These are phyloP conservation scores for Anthracocystis walkeri DNA, from an alignment of 1,284 basidiomycete genomes.

Conservation along the genomic window DNA sequence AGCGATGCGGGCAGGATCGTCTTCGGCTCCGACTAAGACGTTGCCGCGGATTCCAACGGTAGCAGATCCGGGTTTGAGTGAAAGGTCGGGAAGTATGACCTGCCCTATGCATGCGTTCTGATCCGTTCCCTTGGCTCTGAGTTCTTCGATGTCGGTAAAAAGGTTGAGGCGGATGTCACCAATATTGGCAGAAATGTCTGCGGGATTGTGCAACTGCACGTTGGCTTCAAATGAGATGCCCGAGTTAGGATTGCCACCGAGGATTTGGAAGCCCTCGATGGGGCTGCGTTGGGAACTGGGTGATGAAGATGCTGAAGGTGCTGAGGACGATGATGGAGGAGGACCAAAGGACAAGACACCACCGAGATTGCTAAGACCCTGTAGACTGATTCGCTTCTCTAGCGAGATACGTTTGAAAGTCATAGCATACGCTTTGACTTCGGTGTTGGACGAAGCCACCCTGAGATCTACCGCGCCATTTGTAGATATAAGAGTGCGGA, in stretches of 20 bases:
- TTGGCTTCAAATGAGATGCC: slow-evolving; percentile 50
- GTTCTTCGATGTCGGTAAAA: slow-evolving; percentile 40
- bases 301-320: slow-evolving; percentile 3
- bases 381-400: slow-evolving; percentile 46
- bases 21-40: slow-evolving; percentile 16
- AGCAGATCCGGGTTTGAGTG: slow-evolving; percentile 26
- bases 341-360: slow-evolving; percentile 36
- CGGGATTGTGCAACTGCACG: slow-evolving; percentile 44
- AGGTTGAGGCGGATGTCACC: slow-evolving; percentile 32
- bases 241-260: slow-evolving; percentile 36
- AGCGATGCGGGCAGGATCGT: slow-evolving; percentile 20
- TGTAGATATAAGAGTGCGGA: slow-evolving; percentile 28
- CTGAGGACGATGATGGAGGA: background rate
- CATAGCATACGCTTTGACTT: slow-evolving; percentile 59
- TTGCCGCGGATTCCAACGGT: slow-evolving; percentile 21
- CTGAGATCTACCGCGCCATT: slow-evolving; percentile 13
- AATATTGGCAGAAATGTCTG: slow-evolving; percentile 26
- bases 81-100: slow-evolving; percentile 33
- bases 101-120: slow-evolving; percentile 32
- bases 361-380: slow-evolving; percentile 46
- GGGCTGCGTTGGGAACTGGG: slow-evolving; percentile 11
- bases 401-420: slow-evolving; percentile 46
- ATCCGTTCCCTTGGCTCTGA: slow-evolving; percentile 16
- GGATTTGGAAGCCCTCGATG: slow-evolving; percentile 45
- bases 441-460: slow-evolving; percentile 29